Base-by-base conservation (phyloP, 2,329 filamentous ascomycete species). In the Cryphonectria parasitica region DNA sequence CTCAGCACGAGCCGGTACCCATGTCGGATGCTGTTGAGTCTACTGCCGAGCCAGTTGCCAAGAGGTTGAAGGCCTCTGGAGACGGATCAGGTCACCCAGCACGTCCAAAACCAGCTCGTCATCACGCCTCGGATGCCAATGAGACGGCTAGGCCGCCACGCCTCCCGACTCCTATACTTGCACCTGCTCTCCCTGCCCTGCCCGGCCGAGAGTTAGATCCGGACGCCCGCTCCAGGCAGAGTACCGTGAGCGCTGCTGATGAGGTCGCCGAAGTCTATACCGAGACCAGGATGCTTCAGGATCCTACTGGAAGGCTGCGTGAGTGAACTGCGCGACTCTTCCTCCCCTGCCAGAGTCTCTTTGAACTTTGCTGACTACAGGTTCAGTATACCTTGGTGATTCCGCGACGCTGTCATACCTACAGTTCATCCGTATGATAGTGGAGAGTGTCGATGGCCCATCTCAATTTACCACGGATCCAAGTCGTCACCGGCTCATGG, bases 401-500 rank as follows among this genome's bases (percentile, higher is more conserved):
- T 88, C 89, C 1, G 88, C 88, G 0, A 87, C 87, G 0, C 79
- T 90, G 7, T 88, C 89, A 0, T 90, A 88, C 74, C 79, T 91
- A 3, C 86, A 90, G 69, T 80, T 88, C 61, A 84, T 91, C 25
- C 86, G 89, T 13, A 86, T 87, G 79, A 85, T 90, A 74, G 87
- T 91, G 5, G 85, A 88, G 73, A 85, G 80, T 11, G 82, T 83
- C 41, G 82, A 82, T 25, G 89, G 89, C 0, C 76, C 80, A 0
- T 90, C 88, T 3, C 78, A 83, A 0, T 91, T 91, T 74, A 90
- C 88, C 1, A 77, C 81, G 66, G 88, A 90, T 74, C 86, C 86
- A 22, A 82, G 83, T 66, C 83, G 87, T 63, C 87, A 90, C 74
- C 86, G 85, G 69, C 85, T 89, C 64, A 81, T 88, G 74, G 87